Evolutionary conservation across 441 rosid species (phyloP).

Genomic region (Lepidium campestre): DNA sequence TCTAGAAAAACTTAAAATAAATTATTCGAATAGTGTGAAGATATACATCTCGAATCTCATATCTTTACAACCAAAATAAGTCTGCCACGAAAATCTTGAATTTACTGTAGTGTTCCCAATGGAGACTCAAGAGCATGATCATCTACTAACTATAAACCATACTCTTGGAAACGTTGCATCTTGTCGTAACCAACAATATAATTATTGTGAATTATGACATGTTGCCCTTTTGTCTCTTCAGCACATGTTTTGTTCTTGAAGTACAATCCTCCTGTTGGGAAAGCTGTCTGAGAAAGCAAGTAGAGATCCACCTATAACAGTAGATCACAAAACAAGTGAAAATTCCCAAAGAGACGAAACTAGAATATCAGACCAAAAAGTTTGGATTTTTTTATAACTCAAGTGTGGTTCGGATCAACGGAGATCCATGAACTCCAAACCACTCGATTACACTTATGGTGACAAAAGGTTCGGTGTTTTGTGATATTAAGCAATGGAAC

Average conservation of each 20-base stretch:
- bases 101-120: not conserved
- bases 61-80: too few relatives aligned
- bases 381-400: too few relatives aligned
- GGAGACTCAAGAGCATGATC: not conserved
- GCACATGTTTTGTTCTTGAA: not conserved
- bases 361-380: too few relatives aligned
- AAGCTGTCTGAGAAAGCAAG: not conserved
- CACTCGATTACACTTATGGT: too few relatives aligned
- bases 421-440: too few relatives aligned
- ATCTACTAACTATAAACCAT: not conserved
- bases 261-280: not conserved
- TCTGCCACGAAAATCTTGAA: too few relatives aligned
- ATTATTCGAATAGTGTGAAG: too few relatives aligned
- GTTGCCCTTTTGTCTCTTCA: not conserved
- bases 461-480: too few relatives aligned
- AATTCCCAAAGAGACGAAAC: too few relatives aligned
- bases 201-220: not conserved
- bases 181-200: not conserved
- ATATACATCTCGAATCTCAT: not conserved
- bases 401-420: too few relatives aligned
- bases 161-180: not conserved
- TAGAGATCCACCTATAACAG: not conserved
- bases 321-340: not conserved
- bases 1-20: too few relatives aligned
- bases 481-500: too few relatives aligned